A percentile compares a stretch with the other conserved stretches of the same genome.
Conservation (phyloP, 2,329 filamentous ascomycete genomes). For the Lecanicillium sp. region DNA sequence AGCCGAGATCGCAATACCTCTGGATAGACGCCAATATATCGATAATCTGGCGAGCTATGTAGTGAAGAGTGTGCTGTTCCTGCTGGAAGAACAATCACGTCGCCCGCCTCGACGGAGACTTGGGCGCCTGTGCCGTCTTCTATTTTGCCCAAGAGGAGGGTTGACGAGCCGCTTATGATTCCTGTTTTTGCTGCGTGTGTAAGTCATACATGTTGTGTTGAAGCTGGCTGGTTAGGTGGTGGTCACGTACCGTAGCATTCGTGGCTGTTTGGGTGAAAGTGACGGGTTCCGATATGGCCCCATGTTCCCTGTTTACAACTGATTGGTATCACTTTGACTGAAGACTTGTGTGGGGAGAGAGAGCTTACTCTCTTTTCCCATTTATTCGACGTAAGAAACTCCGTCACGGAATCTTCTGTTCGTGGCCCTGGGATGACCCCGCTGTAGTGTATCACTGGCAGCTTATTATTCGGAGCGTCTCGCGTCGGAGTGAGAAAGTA, state of each 20-base stretch:
- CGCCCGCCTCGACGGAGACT: slow-evolving; percentile 12
- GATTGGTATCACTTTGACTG: neutral
- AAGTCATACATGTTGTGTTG: neutral
- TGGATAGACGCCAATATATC: slow-evolving; percentile 16
- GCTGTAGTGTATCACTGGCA: slow-evolving; percentile 15
- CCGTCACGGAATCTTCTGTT: slow-evolving; percentile 11
- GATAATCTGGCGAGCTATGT: slow-evolving; percentile 13
- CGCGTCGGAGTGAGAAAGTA: slow-evolving; percentile 12
- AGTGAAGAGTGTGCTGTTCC: slow-evolving; percentile 14
- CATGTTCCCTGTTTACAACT: slow-evolving; percentile 12
- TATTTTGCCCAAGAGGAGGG: slow-evolving; percentile 13
- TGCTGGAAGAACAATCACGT: slow-evolving; percentile 15
- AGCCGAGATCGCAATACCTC: slow-evolving; percentile 1
- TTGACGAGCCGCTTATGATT: slow-evolving; percentile 15
- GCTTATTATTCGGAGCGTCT: slow-evolving; percentile 13
- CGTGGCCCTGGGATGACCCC: slow-evolving; percentile 10
- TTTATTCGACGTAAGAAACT: slow-evolving; percentile 12
- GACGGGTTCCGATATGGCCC: slow-evolving; percentile 15
- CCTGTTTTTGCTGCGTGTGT: no score
- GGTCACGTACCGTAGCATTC: slow-evolving; percentile 16
- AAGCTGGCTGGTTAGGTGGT: no score
- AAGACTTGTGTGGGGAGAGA: neutral
- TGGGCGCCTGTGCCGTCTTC: slow-evolving; percentile 11
- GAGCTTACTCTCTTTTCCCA: slow-evolving; percentile 15
- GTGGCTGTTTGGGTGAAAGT: slow-evolving; percentile 16